Conservation (phyloP, 225 moss, liverwort and hornwort genomes). For the Bryum argenteum region DNA sequence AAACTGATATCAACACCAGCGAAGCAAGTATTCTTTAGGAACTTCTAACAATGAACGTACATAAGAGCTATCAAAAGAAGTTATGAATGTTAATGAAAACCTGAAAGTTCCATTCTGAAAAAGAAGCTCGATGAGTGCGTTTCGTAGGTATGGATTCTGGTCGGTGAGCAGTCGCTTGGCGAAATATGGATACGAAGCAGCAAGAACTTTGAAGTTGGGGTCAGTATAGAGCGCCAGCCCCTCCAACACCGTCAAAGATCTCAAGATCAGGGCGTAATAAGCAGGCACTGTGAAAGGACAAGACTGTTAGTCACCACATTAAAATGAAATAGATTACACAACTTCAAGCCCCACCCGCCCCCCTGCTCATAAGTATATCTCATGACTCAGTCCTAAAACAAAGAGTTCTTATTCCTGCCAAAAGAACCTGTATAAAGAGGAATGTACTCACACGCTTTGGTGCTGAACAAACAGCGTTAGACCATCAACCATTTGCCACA, state of each 20-base stretch:
- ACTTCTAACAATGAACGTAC: conserved; percentile 7
- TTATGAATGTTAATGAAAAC: conserved; percentile 30
- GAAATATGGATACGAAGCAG: conserved; percentile 95
- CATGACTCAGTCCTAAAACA: not conserved
- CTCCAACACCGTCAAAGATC: conserved; percentile 94
- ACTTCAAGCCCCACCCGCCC: not conserved
- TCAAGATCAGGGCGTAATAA: conserved; percentile 93
- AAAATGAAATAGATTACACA: not conserved
- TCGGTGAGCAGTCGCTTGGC: conserved; percentile 92
- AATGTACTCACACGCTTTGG: conserved; percentile 9
- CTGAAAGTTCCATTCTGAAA: conserved; percentile 95
- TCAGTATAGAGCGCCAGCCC: conserved; percentile 91
- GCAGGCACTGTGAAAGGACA: conserved; percentile 78
- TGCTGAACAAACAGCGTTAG: not conserved
- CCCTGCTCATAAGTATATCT: conserved; percentile 16
- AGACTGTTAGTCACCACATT: conserved; percentile 24
- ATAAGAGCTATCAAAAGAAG: conserved; percentile 4
- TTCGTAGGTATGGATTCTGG: conserved; percentile 83
- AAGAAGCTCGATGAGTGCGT: conserved; percentile 86
- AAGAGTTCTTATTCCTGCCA: not conserved
- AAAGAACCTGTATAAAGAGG: conserved; percentile 11
- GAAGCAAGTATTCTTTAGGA: not conserved
- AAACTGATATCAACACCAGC: not conserved
- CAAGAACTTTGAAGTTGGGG: conserved; percentile 91
- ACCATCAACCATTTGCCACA: not conserved